Evolutionary conservation across 495 filamentous ascomycete genomes (phyloP).

Genomic region (Penicillium bialowiezense): DNA sequence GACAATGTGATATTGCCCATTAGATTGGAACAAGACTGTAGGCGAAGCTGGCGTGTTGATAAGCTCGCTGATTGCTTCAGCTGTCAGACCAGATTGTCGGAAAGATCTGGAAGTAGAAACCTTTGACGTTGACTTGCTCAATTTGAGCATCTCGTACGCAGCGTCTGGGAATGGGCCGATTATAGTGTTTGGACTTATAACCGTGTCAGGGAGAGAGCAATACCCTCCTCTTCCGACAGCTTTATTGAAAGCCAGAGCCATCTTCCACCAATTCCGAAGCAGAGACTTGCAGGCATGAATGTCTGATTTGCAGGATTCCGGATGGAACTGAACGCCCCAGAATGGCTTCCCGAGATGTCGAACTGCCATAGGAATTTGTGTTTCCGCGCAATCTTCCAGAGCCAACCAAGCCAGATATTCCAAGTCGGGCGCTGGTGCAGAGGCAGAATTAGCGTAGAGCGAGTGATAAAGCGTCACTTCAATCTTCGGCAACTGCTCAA

Average conservation of each 20-base stretch:
- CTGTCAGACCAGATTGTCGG: constrained; percentile 14
- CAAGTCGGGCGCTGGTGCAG: constrained; percentile 14
- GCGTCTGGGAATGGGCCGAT: constrained; percentile 24
- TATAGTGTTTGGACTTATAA: constrained; percentile 23
- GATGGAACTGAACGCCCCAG: constrained; percentile 92
- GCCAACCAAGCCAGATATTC: constrained; percentile 39
- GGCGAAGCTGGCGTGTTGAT: constrained; percentile 37
- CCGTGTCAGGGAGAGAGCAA: constrained; percentile 20
- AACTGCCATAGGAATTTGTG: constrained; percentile 71
- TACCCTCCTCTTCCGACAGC: constrained; percentile 28
- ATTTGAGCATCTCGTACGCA: constrained; percentile 36
- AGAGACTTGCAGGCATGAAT: constrained; percentile 62
- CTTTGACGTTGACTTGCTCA: constrained; percentile 32
- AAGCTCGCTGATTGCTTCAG: constrained; percentile 34
- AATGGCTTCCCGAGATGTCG: constrained; percentile 71
- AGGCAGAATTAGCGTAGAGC: constrained; percentile 58
- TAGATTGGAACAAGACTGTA: constrained; percentile 42
- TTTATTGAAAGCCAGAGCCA: constrained; percentile 37
- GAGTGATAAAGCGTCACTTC: constrained; percentile 87
- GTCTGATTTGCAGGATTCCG: constrained; percentile 85
- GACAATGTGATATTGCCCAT: constrained; percentile 39
- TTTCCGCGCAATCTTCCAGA: constrained; percentile 13
- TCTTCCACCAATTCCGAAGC: constrained; percentile 73
- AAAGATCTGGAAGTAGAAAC: constrained; percentile 29
- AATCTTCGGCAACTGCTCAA: constrained; percentile 52